Conservation (phyloP, 1,284 basidiomycete genomes). For the Baeospora myosura region DNA sequence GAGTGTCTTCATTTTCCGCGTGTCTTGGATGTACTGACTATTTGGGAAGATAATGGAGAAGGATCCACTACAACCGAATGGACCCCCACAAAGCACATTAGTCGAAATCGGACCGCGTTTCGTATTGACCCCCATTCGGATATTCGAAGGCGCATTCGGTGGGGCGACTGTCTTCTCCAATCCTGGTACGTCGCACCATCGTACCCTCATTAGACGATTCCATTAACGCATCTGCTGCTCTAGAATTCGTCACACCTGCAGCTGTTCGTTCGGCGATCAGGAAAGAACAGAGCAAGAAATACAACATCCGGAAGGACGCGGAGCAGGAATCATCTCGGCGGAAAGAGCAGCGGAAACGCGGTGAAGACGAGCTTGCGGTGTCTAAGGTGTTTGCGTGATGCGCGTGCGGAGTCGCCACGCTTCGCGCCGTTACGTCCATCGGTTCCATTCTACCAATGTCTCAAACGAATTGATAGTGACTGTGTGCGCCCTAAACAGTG, state of each 20-base stretch:
- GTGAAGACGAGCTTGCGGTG: slow-evolving; percentile 79
- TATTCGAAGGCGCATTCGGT: slow-evolving; percentile 95
- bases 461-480: no score
- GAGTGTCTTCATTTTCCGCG: slow-evolving; percentile 13
- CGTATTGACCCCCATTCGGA: slow-evolving; percentile 94
- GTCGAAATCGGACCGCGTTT: slow-evolving; percentile 97
- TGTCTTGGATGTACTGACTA: background rate
- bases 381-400: slow-evolving; percentile 82
- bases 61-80: slow-evolving; percentile 68
- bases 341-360: slow-evolving; percentile 57
- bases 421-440: slow-evolving; percentile 1
- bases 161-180: slow-evolving; percentile 97
- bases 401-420: no score
- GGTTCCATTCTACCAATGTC: no score
- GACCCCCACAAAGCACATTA: slow-evolving; percentile 70
- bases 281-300: slow-evolving; percentile 73
- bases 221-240: slow-evolving; percentile 3
- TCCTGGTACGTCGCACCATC: slow-evolving; percentile 53
- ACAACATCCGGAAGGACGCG: slow-evolving; percentile 75
- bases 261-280: slow-evolving; percentile 70
- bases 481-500: no score
- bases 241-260: slow-evolving; percentile 88
- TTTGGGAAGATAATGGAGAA: slow-evolving; percentile 65
- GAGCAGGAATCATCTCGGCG: slow-evolving; percentile 62
- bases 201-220: slow-evolving; percentile 5